These are phyloP conservation scores for Aspergillus fumigatiaffinis DNA, from an alignment of 2,329 filamentous ascomycete genomes.

Conservation along the genomic window DNA sequence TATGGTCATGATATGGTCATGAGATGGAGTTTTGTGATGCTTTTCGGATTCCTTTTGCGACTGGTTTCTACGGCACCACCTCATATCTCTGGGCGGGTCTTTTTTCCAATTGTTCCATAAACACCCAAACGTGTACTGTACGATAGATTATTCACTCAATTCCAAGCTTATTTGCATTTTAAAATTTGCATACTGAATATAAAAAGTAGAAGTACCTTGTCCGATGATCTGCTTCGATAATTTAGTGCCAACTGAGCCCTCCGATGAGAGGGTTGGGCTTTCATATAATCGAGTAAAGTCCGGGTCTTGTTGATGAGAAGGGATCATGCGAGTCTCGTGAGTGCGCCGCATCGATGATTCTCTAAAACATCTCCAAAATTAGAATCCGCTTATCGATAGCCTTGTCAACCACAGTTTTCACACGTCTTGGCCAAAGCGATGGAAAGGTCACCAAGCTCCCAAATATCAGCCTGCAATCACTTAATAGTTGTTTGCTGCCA, in stretches of 20 bases:
- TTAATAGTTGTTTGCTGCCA: conserved; percentile 82
- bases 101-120: not conserved
- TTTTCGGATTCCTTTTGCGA: not conserved
- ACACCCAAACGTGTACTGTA: not conserved
- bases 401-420: not conserved
- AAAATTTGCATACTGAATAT: not conserved
- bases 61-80: not conserved
- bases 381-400: not conserved
- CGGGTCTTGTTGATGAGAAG: too few species aligned
- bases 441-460: not conserved
- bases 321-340: too few species aligned
- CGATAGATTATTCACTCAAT: not conserved
- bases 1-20: not conserved
- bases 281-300: too few species aligned
- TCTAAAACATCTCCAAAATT: not conserved
- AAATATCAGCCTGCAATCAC: conserved; percentile 36
- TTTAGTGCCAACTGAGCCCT: not conserved
- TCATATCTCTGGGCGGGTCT: not conserved
- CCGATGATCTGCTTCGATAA: not conserved
- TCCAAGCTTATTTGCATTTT: not conserved
- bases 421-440: not conserved
- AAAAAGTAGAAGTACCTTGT: not conserved
- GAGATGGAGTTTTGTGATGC: not conserved
- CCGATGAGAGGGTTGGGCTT: too few species aligned
- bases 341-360: not conserved